phyloP scores from a whole-genome alignment of 495 filamentous ascomycete species.

The Hypoxylon intermedium region DNA sequence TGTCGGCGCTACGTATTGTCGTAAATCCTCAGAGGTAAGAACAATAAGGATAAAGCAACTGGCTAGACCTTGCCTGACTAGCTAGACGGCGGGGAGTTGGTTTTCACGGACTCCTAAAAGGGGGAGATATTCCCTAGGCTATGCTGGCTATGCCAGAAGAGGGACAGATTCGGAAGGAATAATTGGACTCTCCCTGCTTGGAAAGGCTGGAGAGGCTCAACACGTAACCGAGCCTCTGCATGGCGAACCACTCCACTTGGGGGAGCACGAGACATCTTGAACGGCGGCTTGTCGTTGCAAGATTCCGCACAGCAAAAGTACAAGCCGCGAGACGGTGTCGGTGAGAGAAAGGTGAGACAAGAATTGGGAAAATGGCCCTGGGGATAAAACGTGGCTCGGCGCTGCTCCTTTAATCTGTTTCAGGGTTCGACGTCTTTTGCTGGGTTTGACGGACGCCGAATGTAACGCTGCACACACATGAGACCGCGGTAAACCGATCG shows the following conservation, averaged over 20 bases:
- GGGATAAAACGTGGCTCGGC: conserved; percentile 42
- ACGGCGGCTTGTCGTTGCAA: conserved; percentile 21
- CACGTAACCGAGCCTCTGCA: conserved; percentile 17
- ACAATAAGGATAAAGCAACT: background rate
- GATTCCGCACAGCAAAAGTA: conserved; percentile 16
- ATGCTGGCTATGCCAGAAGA: conserved; percentile 28
- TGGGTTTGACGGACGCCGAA: conserved; percentile 39
- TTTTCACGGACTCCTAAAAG: conserved; percentile 5
- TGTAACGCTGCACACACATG: conserved; percentile 41
- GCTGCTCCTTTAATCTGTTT: conserved; percentile 43
- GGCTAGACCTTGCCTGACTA: background rate
- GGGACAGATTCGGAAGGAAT: conserved; percentile 17
- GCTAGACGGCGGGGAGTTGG: conserved; percentile 14
- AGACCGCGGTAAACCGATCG: conserved; percentile 39
- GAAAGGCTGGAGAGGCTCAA: conserved; percentile 16
- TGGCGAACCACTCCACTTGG: conserved; percentile 15
- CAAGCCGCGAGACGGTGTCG: conserved; percentile 17
- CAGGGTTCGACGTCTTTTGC: conserved; percentile 38
- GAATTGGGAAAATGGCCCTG: conserved; percentile 19
- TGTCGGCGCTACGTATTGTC: no score
- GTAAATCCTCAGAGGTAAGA: background rate
- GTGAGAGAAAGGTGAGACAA: conserved; percentile 37
- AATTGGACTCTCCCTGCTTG: conserved; percentile 12
- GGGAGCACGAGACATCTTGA: conserved; percentile 16
- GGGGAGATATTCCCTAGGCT: conserved; percentile 16